These are phyloP conservation scores for Galeopsis tetrahit DNA, from an alignment of 257 asterid species.

Conservation along the genomic window DNA sequence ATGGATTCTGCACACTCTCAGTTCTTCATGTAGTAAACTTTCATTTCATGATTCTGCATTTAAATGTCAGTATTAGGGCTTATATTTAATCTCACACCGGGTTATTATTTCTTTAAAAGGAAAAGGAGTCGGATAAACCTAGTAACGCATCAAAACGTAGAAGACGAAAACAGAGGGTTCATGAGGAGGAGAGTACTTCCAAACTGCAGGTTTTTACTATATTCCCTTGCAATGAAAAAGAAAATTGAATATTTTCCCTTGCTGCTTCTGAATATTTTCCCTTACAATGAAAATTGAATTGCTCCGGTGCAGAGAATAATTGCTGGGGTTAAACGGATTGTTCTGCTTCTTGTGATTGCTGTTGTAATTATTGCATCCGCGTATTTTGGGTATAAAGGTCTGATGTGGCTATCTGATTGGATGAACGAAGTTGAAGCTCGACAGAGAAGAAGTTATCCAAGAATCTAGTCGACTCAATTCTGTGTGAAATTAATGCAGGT, in stretches of 20 bases:
- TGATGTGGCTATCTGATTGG: constrained; percentile 78
- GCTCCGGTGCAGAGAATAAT: constrained; percentile 51
- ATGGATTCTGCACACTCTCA: neutral
- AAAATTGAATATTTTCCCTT: neutral
- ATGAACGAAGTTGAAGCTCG: constrained; percentile 73
- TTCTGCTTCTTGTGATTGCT: constrained; percentile 46
- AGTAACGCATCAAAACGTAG: constrained; percentile 58
- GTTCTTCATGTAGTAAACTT: neutral
- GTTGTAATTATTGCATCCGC: constrained; percentile 43
- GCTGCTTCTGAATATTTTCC: constrained; percentile 22
- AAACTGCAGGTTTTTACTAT: constrained; percentile 59
- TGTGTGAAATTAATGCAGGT: neutral
- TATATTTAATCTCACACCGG: neutral
- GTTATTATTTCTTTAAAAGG: constrained; percentile 42
- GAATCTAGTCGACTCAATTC: constrained; percentile 33
- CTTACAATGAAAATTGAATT: constrained; percentile 2
- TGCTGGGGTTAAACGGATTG: constrained; percentile 41
- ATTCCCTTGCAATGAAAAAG: neutral
- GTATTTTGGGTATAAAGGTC: constrained; percentile 64
- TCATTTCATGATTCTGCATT: constrained; percentile 8
- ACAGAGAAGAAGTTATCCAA: constrained; percentile 50
- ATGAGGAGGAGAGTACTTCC: constrained; percentile 57
- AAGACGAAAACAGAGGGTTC: constrained; percentile 56
- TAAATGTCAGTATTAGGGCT: constrained; percentile 4
- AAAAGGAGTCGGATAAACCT: constrained; percentile 59